Conservation (phyloP, 345 rosid genomes). For the Boechera divaricarpa region DNA sequence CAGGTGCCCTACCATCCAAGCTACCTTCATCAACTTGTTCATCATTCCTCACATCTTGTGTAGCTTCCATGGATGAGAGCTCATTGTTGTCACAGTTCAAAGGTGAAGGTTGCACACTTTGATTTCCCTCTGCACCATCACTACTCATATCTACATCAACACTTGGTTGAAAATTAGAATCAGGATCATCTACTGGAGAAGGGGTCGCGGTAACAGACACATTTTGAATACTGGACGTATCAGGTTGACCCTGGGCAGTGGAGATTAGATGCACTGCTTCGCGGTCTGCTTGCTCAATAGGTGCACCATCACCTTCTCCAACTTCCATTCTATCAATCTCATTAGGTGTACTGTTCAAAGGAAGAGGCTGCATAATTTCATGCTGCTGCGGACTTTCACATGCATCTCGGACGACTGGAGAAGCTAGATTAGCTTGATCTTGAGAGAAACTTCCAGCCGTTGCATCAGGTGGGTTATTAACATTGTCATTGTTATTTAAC, state of each 20-base stretch:
- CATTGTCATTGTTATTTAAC: conserved; percentile 52
- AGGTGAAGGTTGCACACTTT: conserved; percentile 52
- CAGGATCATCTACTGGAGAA: conserved; percentile 43
- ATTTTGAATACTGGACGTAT: conserved; percentile 51
- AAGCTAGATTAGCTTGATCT: conserved; percentile 41
- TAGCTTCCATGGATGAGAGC: conserved; percentile 51
- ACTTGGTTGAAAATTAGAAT: conserved; percentile 48
- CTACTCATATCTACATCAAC: conserved; percentile 84
- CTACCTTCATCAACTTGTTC: conserved; percentile 55
- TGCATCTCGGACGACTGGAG: conserved; percentile 41
- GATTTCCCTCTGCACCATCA: conserved; percentile 64
- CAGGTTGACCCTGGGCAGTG: conserved; percentile 50
- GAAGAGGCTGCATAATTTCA: conserved; percentile 62
- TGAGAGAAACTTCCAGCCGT: conserved; percentile 49
- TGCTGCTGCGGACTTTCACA: conserved; percentile 45
- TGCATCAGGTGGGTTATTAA: conserved; percentile 46
- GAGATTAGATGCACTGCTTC: conserved; percentile 54
- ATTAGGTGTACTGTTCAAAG: conserved; percentile 58
- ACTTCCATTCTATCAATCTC: conserved; percentile 74
- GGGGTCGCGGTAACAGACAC: conserved; percentile 49
- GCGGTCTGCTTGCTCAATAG: conserved; percentile 51
- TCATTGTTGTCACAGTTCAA: conserved; percentile 50
- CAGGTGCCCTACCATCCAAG: conserved; percentile 62
- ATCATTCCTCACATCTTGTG: conserved; percentile 27
- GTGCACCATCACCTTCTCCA: conserved; percentile 60